phyloP scores from a whole-genome alignment of 192 early-diverging fungal species.

The Anaeromyces robustus region DNA sequence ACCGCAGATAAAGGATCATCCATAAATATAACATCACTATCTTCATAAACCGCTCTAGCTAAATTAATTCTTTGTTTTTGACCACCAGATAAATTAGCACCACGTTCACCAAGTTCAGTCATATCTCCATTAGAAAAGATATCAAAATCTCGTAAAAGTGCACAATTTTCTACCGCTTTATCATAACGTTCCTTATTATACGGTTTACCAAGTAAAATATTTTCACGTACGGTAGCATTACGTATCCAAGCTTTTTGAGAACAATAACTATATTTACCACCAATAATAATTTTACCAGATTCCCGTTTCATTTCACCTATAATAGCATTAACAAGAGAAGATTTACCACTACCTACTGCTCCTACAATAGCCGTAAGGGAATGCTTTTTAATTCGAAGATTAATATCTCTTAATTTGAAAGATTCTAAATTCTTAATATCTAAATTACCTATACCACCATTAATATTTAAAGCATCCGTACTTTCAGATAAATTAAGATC shows the following conservation, averaged over 20 bases:
- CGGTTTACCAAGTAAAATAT: conserved; percentile 74
- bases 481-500: too few species aligned
- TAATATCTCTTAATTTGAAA: conserved; percentile 14
- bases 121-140: conserved; percentile 73
- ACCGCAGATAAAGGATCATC: conserved; percentile 27
- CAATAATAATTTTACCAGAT: conserved; percentile 34
- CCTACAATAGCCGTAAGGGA: conserved; percentile 73
- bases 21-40: neutral
- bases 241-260: conserved; percentile 77
- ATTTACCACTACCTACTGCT: conserved; percentile 69
- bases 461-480: too few species aligned
- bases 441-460: too few species aligned
- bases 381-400: conserved; percentile 26
- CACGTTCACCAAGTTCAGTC: conserved; percentile 61
- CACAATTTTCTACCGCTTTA: conserved; percentile 61
- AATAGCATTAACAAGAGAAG: conserved; percentile 61
- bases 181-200: conserved; percentile 68
- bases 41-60: conserved; percentile 6
- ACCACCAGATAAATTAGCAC: conserved; percentile 24
- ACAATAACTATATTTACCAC: conserved; percentile 15
- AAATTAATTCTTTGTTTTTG: too few species aligned
- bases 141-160: conserved; percentile 72
- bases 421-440: too few species aligned
- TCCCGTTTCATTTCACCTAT: conserved; percentile 62
- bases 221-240: conserved; percentile 86